Evolutionary conservation across 2,329 filamentous ascomycete species (phyloP).

Genomic region (Nemania sp.): DNA sequence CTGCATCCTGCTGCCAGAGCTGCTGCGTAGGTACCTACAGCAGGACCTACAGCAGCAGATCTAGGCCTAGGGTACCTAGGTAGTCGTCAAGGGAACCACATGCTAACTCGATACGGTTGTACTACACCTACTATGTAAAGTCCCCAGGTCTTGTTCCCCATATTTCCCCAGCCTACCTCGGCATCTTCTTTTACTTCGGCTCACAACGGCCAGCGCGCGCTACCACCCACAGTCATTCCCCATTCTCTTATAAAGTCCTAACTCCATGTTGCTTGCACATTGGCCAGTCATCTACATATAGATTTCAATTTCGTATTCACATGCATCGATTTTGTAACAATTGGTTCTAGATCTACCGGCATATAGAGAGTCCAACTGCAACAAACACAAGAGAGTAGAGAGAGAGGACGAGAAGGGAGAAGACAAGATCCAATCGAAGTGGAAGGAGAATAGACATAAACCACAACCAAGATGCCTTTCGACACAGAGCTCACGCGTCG

Average conservation of each 20-base stretch:
- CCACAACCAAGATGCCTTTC: conserved; percentile 62
- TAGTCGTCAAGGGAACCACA: not conserved
- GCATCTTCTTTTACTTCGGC: conserved; percentile 15
- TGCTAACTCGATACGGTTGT: not conserved
- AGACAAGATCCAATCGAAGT: not conserved
- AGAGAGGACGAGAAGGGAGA: not conserved
- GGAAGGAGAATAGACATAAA: not conserved
- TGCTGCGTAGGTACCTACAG: not conserved
- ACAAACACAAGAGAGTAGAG: not conserved
- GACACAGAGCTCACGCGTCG: conserved; percentile 68
- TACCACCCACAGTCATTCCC: not conserved
- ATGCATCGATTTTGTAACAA: not conserved
- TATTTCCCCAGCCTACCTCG: conserved; percentile 35
- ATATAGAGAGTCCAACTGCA: not conserved
- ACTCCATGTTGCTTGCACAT: not conserved
- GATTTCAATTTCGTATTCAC: conserved; percentile 9
- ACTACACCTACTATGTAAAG: not conserved
- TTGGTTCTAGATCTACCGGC: not conserved
- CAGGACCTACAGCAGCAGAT: too few species aligned
- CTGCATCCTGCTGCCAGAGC: too few species aligned
- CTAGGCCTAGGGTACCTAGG: too few species aligned
- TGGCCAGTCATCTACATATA: conserved; percentile 11
- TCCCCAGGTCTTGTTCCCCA: conserved; percentile 9
- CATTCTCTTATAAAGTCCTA: conserved; percentile 13
- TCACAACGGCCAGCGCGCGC: too few species aligned